These are phyloP conservation scores for Baeospora myosura DNA, from an alignment of 1,284 basidiomycete species.

Conservation along the genomic window DNA sequence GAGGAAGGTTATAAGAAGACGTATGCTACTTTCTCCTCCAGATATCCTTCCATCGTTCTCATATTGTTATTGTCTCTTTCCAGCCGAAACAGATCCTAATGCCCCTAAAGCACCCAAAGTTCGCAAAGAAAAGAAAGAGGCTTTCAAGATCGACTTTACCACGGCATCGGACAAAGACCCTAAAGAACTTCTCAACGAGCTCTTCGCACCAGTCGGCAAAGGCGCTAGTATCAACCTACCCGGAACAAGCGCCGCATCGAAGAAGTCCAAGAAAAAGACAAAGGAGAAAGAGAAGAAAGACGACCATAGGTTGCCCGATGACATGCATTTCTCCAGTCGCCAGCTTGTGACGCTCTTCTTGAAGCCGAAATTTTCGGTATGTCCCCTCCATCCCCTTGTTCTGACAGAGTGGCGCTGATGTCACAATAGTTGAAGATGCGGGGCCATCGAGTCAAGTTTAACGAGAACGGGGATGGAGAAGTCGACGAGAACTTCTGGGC, in stretches of 20 bases:
- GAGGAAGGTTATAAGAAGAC: constrained; percentile 64
- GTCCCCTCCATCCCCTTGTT: constrained; percentile 19
- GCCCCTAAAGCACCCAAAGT: constrained; percentile 34
- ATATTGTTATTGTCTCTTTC: constrained; percentile 7
- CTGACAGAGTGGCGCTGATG: constrained; percentile 7
- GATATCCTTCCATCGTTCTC: background rate
- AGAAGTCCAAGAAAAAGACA: constrained; percentile 45
- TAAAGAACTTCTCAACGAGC: constrained; percentile 69
- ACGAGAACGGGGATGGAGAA: constrained; percentile 67
- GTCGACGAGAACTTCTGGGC: constrained; percentile 96
- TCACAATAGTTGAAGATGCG: constrained; percentile 72
- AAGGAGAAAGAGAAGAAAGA: constrained; percentile 60
- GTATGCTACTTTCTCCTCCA: constrained; percentile 36
- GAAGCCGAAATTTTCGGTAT: constrained; percentile 89
- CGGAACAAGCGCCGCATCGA: constrained; percentile 34
- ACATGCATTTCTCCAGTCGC: constrained; percentile 93
- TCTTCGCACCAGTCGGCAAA: constrained; percentile 74
- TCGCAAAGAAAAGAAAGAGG: constrained; percentile 75
- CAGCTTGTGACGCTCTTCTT: constrained; percentile 89
- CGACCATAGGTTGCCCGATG: constrained; percentile 84
- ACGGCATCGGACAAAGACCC: constrained; percentile 49
- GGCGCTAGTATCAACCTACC: constrained; percentile 64
- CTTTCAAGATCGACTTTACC: constrained; percentile 85
- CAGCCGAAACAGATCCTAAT: constrained; percentile 45
- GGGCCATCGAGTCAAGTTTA: constrained; percentile 50